Base-by-base conservation (phyloP, 805 yeast genomes). In the Saturnispora dispora region DNA sequence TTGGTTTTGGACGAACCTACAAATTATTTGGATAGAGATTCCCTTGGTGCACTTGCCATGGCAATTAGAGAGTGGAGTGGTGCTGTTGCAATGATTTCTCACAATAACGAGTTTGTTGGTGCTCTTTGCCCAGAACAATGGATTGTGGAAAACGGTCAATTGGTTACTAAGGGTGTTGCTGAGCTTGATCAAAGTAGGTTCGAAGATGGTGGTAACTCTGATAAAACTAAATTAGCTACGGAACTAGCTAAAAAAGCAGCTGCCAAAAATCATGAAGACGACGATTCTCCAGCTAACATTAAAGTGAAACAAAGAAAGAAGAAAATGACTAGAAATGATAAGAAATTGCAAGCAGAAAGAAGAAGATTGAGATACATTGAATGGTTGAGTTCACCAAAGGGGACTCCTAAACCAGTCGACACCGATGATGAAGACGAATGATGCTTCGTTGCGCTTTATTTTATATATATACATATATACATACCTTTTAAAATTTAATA, bases 21-120 rank as follows among this genome's bases (percentile, higher is more conserved):
- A 63, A 91, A 91, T 74, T 91, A 93, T 76, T 76, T 91, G 72
- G 99, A 91, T 71, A 85, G 99, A 76, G 99, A 91, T 69, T 90
- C 98, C 25, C 77, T 91, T 56, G 99, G 98, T 69, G 99, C 97
- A 46, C 77, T 91, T 60, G 98, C 99, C 28, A 82, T 91, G 61
- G 99, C 99, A 47, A 93, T 91, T 65, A 83, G 97, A 71, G 97
- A 91, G 68, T 91, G 98, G 98, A 71, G 80, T 56, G 99, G 99
- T 66, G 98, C 97, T 73, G 98, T 91, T 55, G 95, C 91, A 53
- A 88, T 91, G 96, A 91, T 91, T 71, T 90, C 98, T 57, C 99
- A 91, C 75, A 91, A 91, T 75, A 84, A 83, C 63, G 99, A 91
- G 71, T 91, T 91, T 60, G 96, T 90, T 43, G 96, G 97, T 51